Conservation (phyloP, 108 stramenopile genomes). For the Cyclostephanos tholiformis region DNA sequence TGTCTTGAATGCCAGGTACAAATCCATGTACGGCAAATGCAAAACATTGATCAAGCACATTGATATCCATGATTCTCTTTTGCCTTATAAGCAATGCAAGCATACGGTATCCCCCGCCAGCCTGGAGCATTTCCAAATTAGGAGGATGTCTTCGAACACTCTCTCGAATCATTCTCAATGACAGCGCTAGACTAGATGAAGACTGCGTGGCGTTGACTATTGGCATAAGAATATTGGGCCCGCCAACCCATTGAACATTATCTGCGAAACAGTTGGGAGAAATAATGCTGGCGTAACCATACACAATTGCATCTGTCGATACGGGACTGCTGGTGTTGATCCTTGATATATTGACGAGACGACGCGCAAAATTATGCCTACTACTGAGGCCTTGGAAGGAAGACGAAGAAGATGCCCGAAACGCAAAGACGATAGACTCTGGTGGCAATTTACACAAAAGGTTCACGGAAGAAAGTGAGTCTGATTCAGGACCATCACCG, state of each 20-base stretch:
- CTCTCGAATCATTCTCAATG: conserved; percentile 72
- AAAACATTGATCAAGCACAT: conserved; percentile 84
- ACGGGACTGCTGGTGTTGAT: conserved; percentile 58
- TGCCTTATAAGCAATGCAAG: conserved; percentile 77
- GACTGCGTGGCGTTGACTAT: conserved; percentile 74
- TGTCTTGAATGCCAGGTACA: conserved; percentile 52
- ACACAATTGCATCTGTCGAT: conserved; percentile 77
- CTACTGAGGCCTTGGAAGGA: conserved; percentile 4
- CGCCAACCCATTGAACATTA: conserved; percentile 89
- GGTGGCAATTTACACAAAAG: conserved; percentile 72
- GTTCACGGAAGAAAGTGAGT: conserved; percentile 76
- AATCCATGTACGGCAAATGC: conserved; percentile 87
- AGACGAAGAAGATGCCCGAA: conserved; percentile 62
- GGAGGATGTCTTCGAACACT: conserved; percentile 76
- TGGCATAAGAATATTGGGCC: conserved; percentile 78
- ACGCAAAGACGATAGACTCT: conserved; percentile 75
- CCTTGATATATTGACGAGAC: conserved; percentile 74
- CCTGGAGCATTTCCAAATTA: conserved; percentile 84
- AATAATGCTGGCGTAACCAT: conserved; percentile 71
- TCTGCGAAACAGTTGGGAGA: conserved; percentile 84
- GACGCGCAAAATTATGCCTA: conserved; percentile 51
- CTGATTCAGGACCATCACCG: conserved; percentile 60
- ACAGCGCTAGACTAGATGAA: conserved; percentile 62
- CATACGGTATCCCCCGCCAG: conserved; percentile 82
- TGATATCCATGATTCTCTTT: conserved; percentile 74